Base-by-base conservation (phyloP, 2,329 filamentous ascomycete genomes). In the Paecilomyces fulvus region DNA sequence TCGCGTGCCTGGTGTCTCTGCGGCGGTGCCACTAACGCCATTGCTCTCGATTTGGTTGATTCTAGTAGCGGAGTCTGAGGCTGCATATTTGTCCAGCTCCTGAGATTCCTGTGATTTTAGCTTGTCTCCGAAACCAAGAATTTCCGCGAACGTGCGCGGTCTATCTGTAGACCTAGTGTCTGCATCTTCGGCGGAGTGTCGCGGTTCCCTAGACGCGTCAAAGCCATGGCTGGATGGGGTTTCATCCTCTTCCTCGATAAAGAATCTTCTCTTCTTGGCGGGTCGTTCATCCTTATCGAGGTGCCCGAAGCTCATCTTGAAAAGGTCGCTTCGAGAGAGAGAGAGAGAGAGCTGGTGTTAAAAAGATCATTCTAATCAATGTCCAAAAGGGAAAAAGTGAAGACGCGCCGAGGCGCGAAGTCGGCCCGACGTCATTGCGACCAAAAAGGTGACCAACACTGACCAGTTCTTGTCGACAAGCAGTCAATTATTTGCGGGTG, bases 201-300 rank as follows among this genome's bases (percentile, higher is more conserved):
- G 37, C 14, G n/a, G 37, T 43, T 20, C 37, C 9, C n/a, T 4
- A 17, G 37, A 43, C 37, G 37, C 37, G 23, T 55, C 54, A 21
- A 52, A 30, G 20, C 52, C 53, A 46, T 23, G 59, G 53, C 46
- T 68, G 61, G 49, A 62, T 51, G 51, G 58, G 64, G 9, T 64
- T 55, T 56, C 56, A 33, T 58, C 60, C 52, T 64, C 63, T 28
- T 80, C 77, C 49, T 84, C 81, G 14, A 78, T 74, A 62, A 87
- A 86, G 71, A 86, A 86, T 28, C 83, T 80, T 59, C 81, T 77
- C 70, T 84, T 85, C 70, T 87, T 87, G 23, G 71, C 69, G 3
- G 83, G 84, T 20, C 80, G 73, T 49, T 82, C 75, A 52, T 82
- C 76, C 21, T 80, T 75, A 52, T 82, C 76, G 50, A 79, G 66